phyloP scores from a whole-genome alignment of 148 eudicot species.

The Chenopodium suecicum region DNA sequence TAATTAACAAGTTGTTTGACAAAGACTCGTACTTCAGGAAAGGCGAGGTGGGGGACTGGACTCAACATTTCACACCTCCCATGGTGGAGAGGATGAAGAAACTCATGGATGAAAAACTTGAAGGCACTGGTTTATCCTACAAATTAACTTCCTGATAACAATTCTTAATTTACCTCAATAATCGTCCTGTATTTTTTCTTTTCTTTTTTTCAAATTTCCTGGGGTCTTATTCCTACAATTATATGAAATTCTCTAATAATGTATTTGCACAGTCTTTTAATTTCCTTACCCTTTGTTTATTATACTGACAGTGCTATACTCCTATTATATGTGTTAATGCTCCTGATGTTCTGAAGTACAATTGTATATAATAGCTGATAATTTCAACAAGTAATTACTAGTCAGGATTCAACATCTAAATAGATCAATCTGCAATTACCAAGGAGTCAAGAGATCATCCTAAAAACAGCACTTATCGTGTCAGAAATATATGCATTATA shows the following conservation, averaged over 20 bases:
- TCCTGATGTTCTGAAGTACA: too few species aligned
- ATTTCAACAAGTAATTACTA: background rate
- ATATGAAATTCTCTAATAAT: background rate
- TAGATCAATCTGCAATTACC: background rate
- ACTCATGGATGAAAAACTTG: constrained; percentile 24
- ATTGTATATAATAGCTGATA: too few species aligned
- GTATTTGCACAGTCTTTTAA: background rate
- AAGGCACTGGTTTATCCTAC: constrained; percentile 27
- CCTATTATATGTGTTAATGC: too few species aligned
- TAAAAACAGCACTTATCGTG: background rate
- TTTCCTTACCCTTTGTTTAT: background rate
- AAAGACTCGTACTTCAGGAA: constrained; percentile 21
- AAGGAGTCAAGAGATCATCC: background rate
- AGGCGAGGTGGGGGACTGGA: constrained; percentile 30
- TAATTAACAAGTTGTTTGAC: constrained; percentile 20
- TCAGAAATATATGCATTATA: background rate
- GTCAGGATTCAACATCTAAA: background rate
- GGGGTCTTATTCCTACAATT: background rate
- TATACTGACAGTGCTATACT: background rate
- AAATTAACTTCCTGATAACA: background rate
- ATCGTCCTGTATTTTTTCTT: background rate
- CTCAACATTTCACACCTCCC: constrained; percentile 14
- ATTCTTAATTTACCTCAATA: background rate
- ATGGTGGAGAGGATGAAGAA: constrained; percentile 23
- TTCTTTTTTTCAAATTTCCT: background rate